Conservation (phyloP, 2,329 filamentous ascomycete species). For the Raffaelea deltoideospora region DNA sequence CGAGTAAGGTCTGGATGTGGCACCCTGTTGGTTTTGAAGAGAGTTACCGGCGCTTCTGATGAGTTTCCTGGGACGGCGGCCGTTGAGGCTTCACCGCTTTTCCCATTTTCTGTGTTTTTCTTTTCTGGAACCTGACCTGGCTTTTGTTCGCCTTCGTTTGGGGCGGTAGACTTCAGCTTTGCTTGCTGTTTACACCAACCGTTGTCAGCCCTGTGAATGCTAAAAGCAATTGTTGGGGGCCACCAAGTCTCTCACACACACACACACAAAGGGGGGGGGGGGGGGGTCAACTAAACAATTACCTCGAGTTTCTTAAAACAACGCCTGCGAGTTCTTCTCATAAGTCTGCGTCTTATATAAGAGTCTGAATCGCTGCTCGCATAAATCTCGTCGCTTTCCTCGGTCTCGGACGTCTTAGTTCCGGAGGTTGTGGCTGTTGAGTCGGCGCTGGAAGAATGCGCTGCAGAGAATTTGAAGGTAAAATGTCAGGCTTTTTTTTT, state of each 20-base stretch:
- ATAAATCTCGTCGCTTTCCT: conserved; percentile 1
- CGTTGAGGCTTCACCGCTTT: neutral
- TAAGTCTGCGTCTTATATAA: neutral
- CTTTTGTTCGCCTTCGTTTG: too few species aligned
- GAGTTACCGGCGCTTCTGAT: neutral
- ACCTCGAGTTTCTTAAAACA: neutral
- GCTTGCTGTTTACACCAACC: neutral
- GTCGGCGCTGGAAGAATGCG: neutral
- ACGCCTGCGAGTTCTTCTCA: neutral
- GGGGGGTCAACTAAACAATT: too few species aligned
- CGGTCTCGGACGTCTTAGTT: neutral
- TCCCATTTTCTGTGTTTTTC: neutral
- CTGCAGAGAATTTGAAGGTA: neutral
- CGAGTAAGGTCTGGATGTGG: conserved; percentile 1
- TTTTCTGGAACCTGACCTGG: neutral
- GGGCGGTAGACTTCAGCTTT: too few species aligned
- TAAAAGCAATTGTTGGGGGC: neutral
- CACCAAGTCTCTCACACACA: too few species aligned
- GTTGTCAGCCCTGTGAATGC: neutral
- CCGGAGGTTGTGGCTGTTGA: neutral
- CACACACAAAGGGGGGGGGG: too few species aligned
- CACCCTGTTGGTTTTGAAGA: conserved; percentile 3
- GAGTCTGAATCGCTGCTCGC: conserved; percentile 1
- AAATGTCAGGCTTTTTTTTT: neutral
- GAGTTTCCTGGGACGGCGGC: neutral